Evolutionary conservation across 2,329 filamentous ascomycete genomes (phyloP), one percentile per base, ranked within the genome.

Genomic region (Septoria petroselini): DNA sequence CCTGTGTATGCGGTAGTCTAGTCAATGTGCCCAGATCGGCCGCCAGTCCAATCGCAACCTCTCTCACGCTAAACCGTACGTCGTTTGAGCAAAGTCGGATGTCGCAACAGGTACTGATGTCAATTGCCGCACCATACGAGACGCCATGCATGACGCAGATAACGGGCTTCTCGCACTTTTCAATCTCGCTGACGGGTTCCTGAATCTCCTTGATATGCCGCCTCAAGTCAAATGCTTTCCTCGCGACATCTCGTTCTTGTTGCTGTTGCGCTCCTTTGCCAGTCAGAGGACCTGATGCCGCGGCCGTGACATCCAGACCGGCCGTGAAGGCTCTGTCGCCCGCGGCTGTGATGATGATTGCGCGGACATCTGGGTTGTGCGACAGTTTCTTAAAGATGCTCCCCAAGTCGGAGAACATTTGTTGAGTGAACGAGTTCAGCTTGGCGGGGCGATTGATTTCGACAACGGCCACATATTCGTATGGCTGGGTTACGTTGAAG

Each of bases 141-240:
- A 90, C 82, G 29, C 85, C 90, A 62, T 95, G 88, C 58, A 95
- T 71, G 15, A 89, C 83, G 43, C 82, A 84, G 51, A 97, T 86
- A 27, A 96, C 88, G 53, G 89, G 84, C 72, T 97, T 97, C 71
- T 93, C 87, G 70, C 91, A 97, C 60, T 79, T 83, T 68, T 96
- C 91, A 45, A 95, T 73, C 11, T 83, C 78, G 1, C 77, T 78
- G 55, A 98, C 83, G 62, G 83, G 86, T 43, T 79, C 78, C 70
- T 98, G 93, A 68, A 96, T 94, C 55, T 88, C 82, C 53, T 77
- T 70, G 50, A 97, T 84, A 66, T 88, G 79, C 25, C 82, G 78
- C 41, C 87, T 79, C 41, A 91, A 46, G 9, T 44, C 40, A 19
- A 50, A 54, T 1, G 63, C 65, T 47, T 61, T 64, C n/a, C 65